Evolutionary conservation across 2,329 filamentous ascomycete species (phyloP).

Genomic region (Uncinocarpus reesii): DNA sequence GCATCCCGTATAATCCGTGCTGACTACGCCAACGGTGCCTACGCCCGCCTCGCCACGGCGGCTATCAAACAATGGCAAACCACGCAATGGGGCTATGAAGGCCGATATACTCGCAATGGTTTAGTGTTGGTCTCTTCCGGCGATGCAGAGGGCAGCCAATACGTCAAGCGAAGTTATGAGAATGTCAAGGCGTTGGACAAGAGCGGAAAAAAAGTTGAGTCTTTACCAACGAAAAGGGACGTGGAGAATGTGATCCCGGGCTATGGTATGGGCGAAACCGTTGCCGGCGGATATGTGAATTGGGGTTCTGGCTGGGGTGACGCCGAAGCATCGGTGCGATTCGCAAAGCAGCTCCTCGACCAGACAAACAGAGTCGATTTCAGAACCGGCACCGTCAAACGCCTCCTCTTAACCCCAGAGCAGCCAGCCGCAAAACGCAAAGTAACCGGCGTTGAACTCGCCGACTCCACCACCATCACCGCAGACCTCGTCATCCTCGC

Average conservation of each 20-base stretch:
- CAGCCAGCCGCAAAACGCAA: constrained; percentile 12
- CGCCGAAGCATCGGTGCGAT: constrained; percentile 34
- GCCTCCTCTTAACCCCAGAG: constrained; percentile 23
- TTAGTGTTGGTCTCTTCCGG: constrained; percentile 33
- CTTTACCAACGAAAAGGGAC: constrained; percentile 27
- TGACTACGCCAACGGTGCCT: constrained; percentile 73
- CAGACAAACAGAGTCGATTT: constrained; percentile 30
- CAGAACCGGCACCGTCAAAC: constrained; percentile 28
- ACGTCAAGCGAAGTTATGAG: constrained; percentile 32
- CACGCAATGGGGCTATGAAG: constrained; percentile 36
- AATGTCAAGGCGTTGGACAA: constrained; percentile 31
- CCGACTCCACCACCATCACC: constrained; percentile 40
- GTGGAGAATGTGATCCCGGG: constrained; percentile 28
- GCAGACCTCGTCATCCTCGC: constrained; percentile 71
- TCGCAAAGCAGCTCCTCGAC: constrained; percentile 31
- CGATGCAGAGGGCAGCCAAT: constrained; percentile 25
- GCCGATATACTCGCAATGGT: constrained; percentile 37
- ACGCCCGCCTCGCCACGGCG: constrained; percentile 60
- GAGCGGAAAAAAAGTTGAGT: constrained; percentile 24
- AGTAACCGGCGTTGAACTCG: constrained; percentile 43
- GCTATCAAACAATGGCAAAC: constrained; percentile 60
- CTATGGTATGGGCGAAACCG: constrained; percentile 27
- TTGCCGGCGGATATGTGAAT: constrained; percentile 38
- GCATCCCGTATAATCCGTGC: constrained; percentile 53
- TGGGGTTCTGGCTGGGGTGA: constrained; percentile 40